phyloP scores from a whole-genome alignment of 2,329 filamentous ascomycete species.

The Pseudocercospora ulei region DNA sequence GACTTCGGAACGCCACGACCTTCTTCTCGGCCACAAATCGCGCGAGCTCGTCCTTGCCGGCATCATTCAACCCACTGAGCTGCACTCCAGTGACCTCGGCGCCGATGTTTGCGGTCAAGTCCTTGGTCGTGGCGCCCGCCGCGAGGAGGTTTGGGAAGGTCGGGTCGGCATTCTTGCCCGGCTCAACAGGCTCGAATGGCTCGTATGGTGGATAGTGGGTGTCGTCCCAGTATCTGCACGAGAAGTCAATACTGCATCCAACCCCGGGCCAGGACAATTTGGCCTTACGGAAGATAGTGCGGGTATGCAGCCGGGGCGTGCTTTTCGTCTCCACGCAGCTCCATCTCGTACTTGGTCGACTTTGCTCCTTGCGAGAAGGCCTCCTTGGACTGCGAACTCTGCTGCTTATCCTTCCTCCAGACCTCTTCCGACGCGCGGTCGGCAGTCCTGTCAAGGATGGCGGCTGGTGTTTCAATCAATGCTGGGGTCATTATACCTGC shows the following conservation, averaged over 20 bases:
- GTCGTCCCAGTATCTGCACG: constrained; percentile 25
- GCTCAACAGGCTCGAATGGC: constrained; percentile 63
- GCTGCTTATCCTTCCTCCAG: constrained; percentile 25
- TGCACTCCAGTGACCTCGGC: constrained; percentile 63
- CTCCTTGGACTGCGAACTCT: constrained; percentile 35
- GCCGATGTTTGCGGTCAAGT: constrained; percentile 65
- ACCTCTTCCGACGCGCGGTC: constrained; percentile 24
- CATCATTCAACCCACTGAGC: constrained; percentile 55
- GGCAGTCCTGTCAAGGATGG: constrained; percentile 20
- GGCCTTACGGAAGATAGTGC: constrained; percentile 55
- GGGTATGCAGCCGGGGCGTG: constrained; percentile 45
- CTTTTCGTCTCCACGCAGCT: constrained; percentile 46
- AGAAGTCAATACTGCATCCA: neutral
- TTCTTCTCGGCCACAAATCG: constrained; percentile 66
- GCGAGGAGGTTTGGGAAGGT: constrained; percentile 59
- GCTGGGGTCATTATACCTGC: constrained; percentile 38
- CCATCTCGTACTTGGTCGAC: constrained; percentile 43
- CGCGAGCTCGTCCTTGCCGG: constrained; percentile 67
- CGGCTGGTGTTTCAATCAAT: constrained; percentile 33
- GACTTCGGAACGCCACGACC: constrained; percentile 66
- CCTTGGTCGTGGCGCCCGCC: constrained; percentile 41
- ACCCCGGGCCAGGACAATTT: too few relatives aligned
- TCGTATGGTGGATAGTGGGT: constrained; percentile 53
- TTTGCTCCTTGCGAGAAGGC: constrained; percentile 39
- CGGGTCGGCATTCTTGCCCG: constrained; percentile 63